Conservation (phyloP, 1,139 yeast species). For the Hyphopichia wangnamkhiaoensis region DNA sequence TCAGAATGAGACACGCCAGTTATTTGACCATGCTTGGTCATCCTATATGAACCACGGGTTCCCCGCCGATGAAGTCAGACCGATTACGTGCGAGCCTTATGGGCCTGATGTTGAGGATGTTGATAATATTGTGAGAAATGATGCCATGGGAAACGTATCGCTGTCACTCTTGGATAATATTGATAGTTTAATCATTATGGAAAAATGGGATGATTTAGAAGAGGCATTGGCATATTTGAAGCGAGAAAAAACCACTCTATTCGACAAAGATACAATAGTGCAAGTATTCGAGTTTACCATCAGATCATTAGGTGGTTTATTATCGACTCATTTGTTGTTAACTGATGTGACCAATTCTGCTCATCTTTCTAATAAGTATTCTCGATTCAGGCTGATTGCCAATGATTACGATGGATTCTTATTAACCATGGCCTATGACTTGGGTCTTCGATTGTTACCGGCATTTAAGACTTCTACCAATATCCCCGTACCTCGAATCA, state of each 20-base stretch:
- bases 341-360: conserved; percentile 45
- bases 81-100: conserved; percentile 68
- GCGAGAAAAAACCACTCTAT: conserved; percentile 35
- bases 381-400: conserved; percentile 17
- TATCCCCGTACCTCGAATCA: conserved; percentile 74
- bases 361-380: conserved; percentile 9
- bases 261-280: conserved; percentile 66
- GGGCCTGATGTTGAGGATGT: conserved; percentile 61
- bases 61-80: conserved; percentile 82
- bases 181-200: conserved; percentile 75
- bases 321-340: conserved; percentile 71
- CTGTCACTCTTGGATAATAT: conserved; percentile 76
- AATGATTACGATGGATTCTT: conserved; percentile 67
- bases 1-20: conserved; percentile 49
- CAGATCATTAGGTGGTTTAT: conserved; percentile 73
- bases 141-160: conserved; percentile 82
- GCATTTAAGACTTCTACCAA: conserved; percentile 64
- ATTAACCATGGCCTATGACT: conserved; percentile 65
- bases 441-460: conserved; percentile 66
- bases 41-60: conserved; percentile 72
- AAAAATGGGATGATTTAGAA: conserved; percentile 58
- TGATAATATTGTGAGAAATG: conserved; percentile 65
- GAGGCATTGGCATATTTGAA: conserved; percentile 50
- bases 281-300: conserved; percentile 89
- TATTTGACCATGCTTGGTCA: conserved; percentile 77